A percentile compares a stretch with the other conserved stretches of the same genome.
Conservation (phyloP, 129 eudicot genomes). For the Ambrosia artemisiifolia region DNA sequence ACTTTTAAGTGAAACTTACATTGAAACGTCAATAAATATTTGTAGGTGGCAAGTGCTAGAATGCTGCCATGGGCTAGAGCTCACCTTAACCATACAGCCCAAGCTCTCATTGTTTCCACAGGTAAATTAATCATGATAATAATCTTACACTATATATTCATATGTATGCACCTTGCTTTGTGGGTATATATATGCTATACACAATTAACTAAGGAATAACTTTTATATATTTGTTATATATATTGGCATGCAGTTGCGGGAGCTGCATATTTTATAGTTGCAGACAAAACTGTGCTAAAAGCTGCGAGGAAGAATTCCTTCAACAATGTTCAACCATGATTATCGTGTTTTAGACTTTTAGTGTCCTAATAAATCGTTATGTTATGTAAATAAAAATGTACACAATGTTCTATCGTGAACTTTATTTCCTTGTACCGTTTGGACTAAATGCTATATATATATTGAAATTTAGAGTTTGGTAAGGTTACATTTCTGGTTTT, state of each 20-base stretch:
- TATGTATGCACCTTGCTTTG: no score
- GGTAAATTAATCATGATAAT: slow-evolving; percentile 18
- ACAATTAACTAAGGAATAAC: not conserved
- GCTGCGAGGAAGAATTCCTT: slow-evolving; percentile 76
- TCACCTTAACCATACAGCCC: slow-evolving; percentile 82
- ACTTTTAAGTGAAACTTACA: no score
- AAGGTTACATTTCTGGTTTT: no score
- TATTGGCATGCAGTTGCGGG: slow-evolving; percentile 59
- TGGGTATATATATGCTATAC: not conserved
- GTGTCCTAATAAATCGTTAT: not conserved
- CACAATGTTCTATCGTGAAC: not conserved
- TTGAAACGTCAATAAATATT: no score
- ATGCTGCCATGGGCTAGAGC: slow-evolving; percentile 94
- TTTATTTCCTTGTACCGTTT: no score
- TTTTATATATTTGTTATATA: not conserved
- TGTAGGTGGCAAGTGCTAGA: slow-evolving; percentile 73
- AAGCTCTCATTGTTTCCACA: slow-evolving; percentile 89
- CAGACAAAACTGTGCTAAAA: slow-evolving; percentile 79
- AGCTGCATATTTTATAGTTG: slow-evolving; percentile 89
- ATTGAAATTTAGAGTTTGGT: no score
- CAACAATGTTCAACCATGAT: slow-evolving; percentile 26
- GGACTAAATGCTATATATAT: no score
- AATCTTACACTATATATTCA: no score
- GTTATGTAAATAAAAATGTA: not conserved
- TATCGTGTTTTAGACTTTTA: slow-evolving; percentile 4